Evolutionary conservation across 805 yeast species (phyloP), one percentile per base, ranked within the genome.

Genomic region (Tetrapisispora arboricola): DNA sequence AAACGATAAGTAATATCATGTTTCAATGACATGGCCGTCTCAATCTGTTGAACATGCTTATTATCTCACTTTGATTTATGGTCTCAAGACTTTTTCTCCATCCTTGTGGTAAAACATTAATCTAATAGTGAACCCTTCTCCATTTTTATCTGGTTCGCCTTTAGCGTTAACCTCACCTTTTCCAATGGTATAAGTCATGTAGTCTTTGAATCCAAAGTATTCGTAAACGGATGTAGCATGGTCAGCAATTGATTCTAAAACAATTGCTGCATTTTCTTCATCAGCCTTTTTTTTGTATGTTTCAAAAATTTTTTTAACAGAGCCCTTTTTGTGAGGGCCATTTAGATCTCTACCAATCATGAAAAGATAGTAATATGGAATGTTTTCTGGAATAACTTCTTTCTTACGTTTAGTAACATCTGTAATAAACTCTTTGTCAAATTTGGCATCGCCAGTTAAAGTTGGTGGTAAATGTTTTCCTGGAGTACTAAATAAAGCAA

Each of bases 241-340:
- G 22, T 57, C 61, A 25, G 49, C 44, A 30, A 61, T 61, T 12
- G 63, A 62, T 40, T 61, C 66, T 26, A 61, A 44, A n/a, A 58
- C 58, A 22, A 61, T 45, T 8, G 66, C 64, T 33, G 50, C 47
- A 24, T 52, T 49, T 18, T 51, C 57, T 8, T 39, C 39, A 34
- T 61, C 64, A 2, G 66, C 64, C 37, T 49, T 49, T 16, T 40
- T 37, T 34, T 53, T 58, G 44, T 54, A 58, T 15, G 49, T 42
- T 15, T 55, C 51, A 36, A 61, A 50, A 29, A 61, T 54, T 16
- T 55, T 50, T 33, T 61, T 54, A 11, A 60, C 64, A 8, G 64
- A 54, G 13, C 65, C 64, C 36, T 50, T 54, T 7, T 50, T 45
- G 19, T 46, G 48, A 5, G 49, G 53, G 30, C 56, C 55, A 9